Evolutionary conservation across 2,329 filamentous ascomycete genomes (phyloP).

Genomic region (Cladophialophora exuberans): DNA sequence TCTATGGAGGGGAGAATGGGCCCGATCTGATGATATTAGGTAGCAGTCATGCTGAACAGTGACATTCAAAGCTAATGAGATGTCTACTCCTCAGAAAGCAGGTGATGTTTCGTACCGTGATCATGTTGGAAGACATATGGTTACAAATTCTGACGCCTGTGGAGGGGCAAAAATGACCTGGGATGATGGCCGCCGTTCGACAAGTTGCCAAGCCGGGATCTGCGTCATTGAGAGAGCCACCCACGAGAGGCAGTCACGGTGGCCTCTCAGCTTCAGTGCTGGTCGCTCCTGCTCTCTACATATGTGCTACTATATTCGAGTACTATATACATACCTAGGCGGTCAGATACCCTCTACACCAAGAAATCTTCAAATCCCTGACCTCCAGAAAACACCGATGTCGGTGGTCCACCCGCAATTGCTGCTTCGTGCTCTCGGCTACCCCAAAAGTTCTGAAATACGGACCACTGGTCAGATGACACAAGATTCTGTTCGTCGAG

Average conservation of each 20-base stretch:
- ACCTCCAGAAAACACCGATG: background rate
- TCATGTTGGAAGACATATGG: background rate
- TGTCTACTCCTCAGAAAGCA: background rate
- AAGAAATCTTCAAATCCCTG: background rate
- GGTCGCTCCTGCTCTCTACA: no score
- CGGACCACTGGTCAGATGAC: background rate
- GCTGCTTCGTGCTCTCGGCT: background rate
- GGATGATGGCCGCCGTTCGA: no score
- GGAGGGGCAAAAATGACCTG: no score
- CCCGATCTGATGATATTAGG: background rate
- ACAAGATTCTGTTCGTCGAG: background rate
- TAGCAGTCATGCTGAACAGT: background rate
- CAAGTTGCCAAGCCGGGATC: no score
- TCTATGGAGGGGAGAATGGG: no score
- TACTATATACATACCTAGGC: no score
- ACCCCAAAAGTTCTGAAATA: background rate
- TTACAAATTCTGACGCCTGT: no score
- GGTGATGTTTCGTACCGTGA: background rate
- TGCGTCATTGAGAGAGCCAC: no score
- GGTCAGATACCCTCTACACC: background rate
- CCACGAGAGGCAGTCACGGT: no score
- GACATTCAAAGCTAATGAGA: background rate
- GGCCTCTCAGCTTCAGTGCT: no score
- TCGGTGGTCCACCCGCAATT: background rate
- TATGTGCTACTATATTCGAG: no score